Base-by-base conservation (phyloP, 164 flowering plant species). In the Dillenia suffruticosa region DNA sequence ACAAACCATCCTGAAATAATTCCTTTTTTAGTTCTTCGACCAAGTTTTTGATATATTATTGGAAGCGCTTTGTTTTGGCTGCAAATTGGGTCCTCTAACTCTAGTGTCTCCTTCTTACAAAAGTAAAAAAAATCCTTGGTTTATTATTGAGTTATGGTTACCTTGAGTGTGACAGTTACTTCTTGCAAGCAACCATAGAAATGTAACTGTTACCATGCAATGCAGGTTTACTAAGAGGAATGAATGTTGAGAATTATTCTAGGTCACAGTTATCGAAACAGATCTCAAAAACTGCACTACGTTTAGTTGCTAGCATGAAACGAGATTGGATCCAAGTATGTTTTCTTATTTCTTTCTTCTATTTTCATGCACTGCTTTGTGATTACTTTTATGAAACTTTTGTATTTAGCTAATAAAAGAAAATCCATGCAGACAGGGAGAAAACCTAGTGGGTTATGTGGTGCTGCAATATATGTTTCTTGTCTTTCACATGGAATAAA, bases 301-400 rank as follows among this genome's bases (percentile, higher is more conserved):
- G 71, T 59, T 82, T 94, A 55, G 71, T 91, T 71, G 84, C 91
- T 15, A 90, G 93, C 79, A 94, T 94, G 98, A 94, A 90, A 63
- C 78, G 92, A 52, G 92, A 94, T 54, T 94, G 98, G 98, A 84
- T 94, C 80, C 97, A 90, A 92, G 97, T 91, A 44, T 67, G 24
- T 5, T 47, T 24, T 44, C 17, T 5, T 44, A 61, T 47, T 46
- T 44, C 43, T 11, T 12, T 1, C 6, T 13, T 40, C 4, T 32
- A 46, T 16, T 22, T 10, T 54, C 15, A 22, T 9, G 10, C 4
- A 12, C 44, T 22, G 17, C 8, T 11, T 26, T n/a, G 44, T 12
- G 3, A 10, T 17, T 10, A 9, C 50, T 50, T n/a, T 55, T 11
- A 47, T 32, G 43, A 43, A 40, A 24, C 44, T 49, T 22, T 2